phyloP scores from a whole-genome alignment of 208 protist species.

The Trypanosoma rangeli region DNA sequence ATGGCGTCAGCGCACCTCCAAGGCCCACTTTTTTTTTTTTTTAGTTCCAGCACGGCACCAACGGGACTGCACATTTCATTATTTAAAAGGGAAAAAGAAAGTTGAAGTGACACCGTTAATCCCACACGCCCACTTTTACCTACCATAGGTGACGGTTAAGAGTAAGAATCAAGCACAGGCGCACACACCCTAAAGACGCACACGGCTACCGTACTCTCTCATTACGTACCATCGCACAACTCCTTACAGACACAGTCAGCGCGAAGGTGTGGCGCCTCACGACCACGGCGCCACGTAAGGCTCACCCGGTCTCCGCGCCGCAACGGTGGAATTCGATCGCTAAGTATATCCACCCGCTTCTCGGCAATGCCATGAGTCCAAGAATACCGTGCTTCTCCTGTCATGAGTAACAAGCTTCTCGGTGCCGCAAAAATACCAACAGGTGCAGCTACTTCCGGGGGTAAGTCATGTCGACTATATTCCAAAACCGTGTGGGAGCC shows the following conservation, averaged over 20 bases:
- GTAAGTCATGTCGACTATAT: conserved; percentile 47
- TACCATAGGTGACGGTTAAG: neutral
- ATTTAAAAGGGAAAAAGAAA: neutral
- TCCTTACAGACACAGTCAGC: conserved; percentile 43
- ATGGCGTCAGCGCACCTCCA: neutral
- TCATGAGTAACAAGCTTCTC: conserved; percentile 62
- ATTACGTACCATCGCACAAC: conserved; percentile 64
- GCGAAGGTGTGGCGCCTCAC: conserved; percentile 38
- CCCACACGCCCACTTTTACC: neutral
- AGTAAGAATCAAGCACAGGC: neutral
- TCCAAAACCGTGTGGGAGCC: conserved; percentile 85
- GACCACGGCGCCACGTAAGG: conserved; percentile 70
- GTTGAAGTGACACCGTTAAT: neutral
- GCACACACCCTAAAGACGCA: neutral
- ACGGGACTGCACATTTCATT: neutral
- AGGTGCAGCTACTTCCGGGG: conserved; percentile 31
- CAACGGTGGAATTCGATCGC: conserved; percentile 46
- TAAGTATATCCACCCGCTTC: conserved; percentile 63
- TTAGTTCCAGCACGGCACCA: neutral
- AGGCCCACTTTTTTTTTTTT: neutral
- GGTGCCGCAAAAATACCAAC: conserved; percentile 49
- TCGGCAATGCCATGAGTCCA: conserved; percentile 83
- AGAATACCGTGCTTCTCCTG: conserved; percentile 61
- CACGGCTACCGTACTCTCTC: neutral
- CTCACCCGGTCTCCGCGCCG: conserved; percentile 56